These are phyloP conservation scores for Licmophora abbreviata DNA, from an alignment of 108 stramenopile genomes.

Conservation along the genomic window DNA sequence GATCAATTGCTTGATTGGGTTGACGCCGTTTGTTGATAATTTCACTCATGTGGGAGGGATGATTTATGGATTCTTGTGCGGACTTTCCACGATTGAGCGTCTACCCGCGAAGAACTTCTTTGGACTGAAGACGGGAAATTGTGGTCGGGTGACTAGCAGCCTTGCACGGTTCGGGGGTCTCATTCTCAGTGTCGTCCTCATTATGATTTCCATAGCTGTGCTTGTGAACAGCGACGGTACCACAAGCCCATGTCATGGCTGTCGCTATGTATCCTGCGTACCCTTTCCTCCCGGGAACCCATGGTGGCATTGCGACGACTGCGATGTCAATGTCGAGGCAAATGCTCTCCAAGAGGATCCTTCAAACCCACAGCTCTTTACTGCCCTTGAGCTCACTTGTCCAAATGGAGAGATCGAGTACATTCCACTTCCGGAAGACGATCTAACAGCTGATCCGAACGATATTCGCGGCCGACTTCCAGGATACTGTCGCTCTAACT, in stretches of 20 bases:
- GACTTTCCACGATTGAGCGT: conserved; percentile 65
- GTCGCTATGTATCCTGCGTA: conserved; percentile 76
- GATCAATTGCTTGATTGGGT: conserved; percentile 72
- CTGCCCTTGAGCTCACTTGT: conserved; percentile 41
- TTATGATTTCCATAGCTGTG: conserved; percentile 53
- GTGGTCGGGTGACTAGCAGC: conserved; percentile 18
- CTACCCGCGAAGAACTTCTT: conserved; percentile 53
- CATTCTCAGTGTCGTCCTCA: conserved; percentile 54
- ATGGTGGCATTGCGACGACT: conserved; percentile 92
- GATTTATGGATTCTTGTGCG: conserved; percentile 72
- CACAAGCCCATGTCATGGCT: conserved; percentile 55
- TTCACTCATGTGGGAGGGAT: conserved; percentile 81
- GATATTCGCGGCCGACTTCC: conserved; percentile 43
- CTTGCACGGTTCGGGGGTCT: conserved; percentile 61
- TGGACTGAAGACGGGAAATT: conserved; percentile 26
- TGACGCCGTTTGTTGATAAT: conserved; percentile 88
- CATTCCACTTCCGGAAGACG: conserved; percentile 38
- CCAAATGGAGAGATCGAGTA: conserved; percentile 54
- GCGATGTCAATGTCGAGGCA: conserved; percentile 33
- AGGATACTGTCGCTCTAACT: conserved; percentile 44
- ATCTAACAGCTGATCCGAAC: conserved; percentile 38
- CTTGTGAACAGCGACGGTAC: conserved; percentile 51
- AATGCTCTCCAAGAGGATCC: conserved; percentile 17
- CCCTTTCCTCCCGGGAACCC: conserved; percentile 73
- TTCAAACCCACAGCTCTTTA: conserved; percentile 14